These are phyloP conservation scores for Aechmea fasciata DNA, from an alignment of 176 grass and related monocot species.

Conservation along the genomic window DNA sequence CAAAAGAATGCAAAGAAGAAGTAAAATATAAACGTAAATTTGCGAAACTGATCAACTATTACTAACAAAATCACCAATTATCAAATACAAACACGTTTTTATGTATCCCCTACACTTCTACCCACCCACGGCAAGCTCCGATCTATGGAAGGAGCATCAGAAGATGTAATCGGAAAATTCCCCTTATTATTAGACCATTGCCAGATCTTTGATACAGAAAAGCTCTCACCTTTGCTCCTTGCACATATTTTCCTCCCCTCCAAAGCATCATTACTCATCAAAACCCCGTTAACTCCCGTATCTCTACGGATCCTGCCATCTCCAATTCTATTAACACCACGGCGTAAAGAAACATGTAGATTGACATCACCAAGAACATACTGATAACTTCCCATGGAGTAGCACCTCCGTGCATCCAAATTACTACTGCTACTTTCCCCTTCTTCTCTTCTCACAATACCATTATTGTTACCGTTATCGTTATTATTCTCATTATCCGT, in stretches of 20 bases:
- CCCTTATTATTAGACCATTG: conserved; percentile 67
- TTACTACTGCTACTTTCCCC: conserved; percentile 79
- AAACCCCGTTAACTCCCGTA: conserved; percentile 22
- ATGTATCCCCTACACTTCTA: conserved; percentile 31
- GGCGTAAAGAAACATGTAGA: conserved; percentile 52
- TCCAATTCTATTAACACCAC: background rate
- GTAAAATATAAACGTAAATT: conserved; percentile 20
- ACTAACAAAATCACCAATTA: conserved; percentile 31
- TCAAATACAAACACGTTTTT: conserved; percentile 32
- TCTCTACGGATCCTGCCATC: no score
- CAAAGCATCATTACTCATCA: conserved; percentile 36
- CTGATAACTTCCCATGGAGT: conserved; percentile 85
- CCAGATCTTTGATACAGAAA: conserved; percentile 93
- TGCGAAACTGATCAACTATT: conserved; percentile 24
- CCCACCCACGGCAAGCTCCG: conserved; percentile 59
- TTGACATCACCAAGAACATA: conserved; percentile 69
- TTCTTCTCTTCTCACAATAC: conserved; percentile 44
- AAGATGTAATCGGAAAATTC: conserved; percentile 41
- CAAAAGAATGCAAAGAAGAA: no score
- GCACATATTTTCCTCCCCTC: conserved; percentile 63
- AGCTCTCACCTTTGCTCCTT: conserved; percentile 66
- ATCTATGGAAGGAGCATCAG: conserved; percentile 37
- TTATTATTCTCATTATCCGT: conserved; percentile 1
- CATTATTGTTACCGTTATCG: conserved; percentile 20
- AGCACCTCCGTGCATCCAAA: conserved; percentile 84